phyloP scores from a whole-genome alignment of 164 flowering plant genomes.

The Buxus sempervirens region DNA sequence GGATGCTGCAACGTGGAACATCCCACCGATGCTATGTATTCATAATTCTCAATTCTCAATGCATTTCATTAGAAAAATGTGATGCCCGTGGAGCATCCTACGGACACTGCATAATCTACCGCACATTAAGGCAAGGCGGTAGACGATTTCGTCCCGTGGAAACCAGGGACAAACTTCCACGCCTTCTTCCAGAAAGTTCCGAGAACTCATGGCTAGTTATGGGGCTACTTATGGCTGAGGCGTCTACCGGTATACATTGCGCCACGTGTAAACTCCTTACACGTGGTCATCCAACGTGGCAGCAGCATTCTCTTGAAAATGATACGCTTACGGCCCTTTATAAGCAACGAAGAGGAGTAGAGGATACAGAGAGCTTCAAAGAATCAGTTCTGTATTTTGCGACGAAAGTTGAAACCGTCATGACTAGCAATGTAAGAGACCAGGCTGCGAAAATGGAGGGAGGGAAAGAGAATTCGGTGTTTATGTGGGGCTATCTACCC shows the following conservation, averaged over 20 bases:
- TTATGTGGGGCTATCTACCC: constrained; percentile 95
- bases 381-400: no score
- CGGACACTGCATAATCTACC: no score
- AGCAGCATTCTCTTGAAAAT: constrained; percentile 28
- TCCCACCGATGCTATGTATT: no score
- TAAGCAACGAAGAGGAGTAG: background rate
- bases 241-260: constrained; percentile 24
- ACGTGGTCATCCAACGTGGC: constrained; percentile 59
- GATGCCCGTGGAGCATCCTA: no score
- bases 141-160: no score
- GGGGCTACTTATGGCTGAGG: constrained; percentile 13
- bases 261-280: constrained; percentile 38
- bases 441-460: constrained; percentile 19
- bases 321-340: constrained; percentile 22
- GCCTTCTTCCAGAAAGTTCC: constrained; percentile 76
- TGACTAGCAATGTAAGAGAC: constrained; percentile 16
- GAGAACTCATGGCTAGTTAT: constrained; percentile 50
- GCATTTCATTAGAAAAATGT: no score
- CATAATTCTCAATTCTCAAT: no score
- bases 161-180: no score
- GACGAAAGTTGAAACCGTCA: constrained; percentile 10
- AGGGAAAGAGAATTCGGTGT: constrained; percentile 38
- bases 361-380: background rate
- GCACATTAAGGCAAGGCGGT: no score
- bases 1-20: no score